phyloP scores from a whole-genome alignment of 305 asterid genomes.

The Fraxinus greggii region DNA sequence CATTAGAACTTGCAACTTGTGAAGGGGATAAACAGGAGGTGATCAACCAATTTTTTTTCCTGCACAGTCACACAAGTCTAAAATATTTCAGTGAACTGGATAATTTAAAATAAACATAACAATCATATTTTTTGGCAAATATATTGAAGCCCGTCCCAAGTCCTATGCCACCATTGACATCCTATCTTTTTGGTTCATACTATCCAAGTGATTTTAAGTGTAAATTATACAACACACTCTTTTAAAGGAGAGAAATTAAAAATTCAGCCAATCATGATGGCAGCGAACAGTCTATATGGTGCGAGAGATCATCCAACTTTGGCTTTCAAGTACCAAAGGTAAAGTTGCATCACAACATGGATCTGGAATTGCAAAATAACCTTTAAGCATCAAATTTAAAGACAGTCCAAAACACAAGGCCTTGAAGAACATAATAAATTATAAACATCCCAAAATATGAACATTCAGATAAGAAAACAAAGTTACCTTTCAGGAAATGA shows the following conservation, averaged over 20 bases:
- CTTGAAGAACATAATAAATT: background rate
- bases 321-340: background rate
- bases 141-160: background rate
- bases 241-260: background rate
- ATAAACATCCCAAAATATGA: background rate
- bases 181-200: background rate
- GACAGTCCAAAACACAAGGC: background rate
- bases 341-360: background rate
- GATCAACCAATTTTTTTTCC: background rate
- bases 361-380: background rate
- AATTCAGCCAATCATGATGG: background rate
- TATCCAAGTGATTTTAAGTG: background rate
- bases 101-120: no score
- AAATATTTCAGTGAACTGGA: background rate
- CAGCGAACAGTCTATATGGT: background rate
- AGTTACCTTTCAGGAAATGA: slow-evolving; percentile 4
- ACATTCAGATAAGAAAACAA: background rate
- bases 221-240: background rate
- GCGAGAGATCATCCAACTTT: background rate
- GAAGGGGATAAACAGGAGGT: background rate
- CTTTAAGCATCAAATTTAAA: background rate
- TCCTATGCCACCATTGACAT: background rate
- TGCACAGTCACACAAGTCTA: background rate
- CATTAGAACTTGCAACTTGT: background rate
- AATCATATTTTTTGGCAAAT: background rate